Conservation (phyloP, 768 basidiomycete species). For the Phaeotremella fagi region DNA sequence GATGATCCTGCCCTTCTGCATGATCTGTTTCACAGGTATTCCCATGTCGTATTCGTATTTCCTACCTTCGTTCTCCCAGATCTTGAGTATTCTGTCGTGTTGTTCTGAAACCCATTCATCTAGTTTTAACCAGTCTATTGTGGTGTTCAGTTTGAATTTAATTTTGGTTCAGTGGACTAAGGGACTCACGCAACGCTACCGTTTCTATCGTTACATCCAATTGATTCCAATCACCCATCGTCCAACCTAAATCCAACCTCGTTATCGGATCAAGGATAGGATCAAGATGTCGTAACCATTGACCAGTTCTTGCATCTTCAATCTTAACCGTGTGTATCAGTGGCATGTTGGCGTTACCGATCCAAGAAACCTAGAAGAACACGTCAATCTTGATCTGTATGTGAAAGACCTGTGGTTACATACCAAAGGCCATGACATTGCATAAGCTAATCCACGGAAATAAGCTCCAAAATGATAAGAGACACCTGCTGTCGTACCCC, state of each 20-base stretch:
- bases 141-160: neutral
- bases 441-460: conserved; percentile 48
- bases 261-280: conserved; percentile 45
- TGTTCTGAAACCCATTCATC: conserved; percentile 48
- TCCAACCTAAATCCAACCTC: conserved; percentile 48
- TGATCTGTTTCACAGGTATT: conserved; percentile 30
- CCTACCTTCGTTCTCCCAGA: conserved; percentile 41
- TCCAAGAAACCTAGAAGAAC: conserved; percentile 44
- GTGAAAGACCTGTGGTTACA: neutral
- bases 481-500: conserved; percentile 47
- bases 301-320: conserved; percentile 49
- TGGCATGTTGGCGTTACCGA: conserved; percentile 48
- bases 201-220: conserved; percentile 43
- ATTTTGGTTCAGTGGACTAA: neutral
- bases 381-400: neutral
- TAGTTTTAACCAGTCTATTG: conserved; percentile 45
- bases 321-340: conserved; percentile 46
- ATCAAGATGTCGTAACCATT: conserved; percentile 49
- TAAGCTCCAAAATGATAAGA: conserved; percentile 48
- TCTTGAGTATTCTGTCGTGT: conserved; percentile 28
- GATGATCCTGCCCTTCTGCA: conserved; percentile 37
- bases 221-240: conserved; percentile 50
- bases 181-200: conserved; percentile 47
- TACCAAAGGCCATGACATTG: conserved; percentile 49
- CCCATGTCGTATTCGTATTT: conserved; percentile 43